These are phyloP conservation scores for Termitomyces sp. DNA, from an alignment of 768 basidiomycete species.

Conservation along the genomic window DNA sequence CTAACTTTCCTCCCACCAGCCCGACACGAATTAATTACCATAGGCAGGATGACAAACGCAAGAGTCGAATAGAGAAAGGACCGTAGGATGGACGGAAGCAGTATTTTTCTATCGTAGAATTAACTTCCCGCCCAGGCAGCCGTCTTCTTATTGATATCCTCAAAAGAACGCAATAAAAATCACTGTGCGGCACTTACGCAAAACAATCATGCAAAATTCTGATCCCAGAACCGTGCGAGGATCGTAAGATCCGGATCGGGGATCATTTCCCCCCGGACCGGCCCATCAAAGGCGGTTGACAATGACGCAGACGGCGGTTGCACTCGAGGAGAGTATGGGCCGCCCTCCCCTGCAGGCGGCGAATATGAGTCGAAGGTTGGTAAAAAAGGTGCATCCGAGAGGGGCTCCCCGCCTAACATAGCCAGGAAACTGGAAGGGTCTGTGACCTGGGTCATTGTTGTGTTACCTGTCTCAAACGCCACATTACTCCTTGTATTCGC, in stretches of 20 bases:
- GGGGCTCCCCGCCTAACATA: constrained; percentile 35
- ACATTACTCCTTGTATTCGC: background rate
- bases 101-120: background rate
- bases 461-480: background rate
- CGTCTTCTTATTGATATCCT: background rate
- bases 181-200: too few relatives aligned
- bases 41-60: background rate
- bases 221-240: constrained; percentile 15
- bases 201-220: constrained; percentile 4
- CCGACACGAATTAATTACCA: background rate
- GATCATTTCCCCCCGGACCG: background rate
- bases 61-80: too few relatives aligned
- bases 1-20: background rate
- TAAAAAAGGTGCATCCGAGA: constrained; percentile 34
- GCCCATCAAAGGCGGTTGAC: background rate
- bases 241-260: constrained; percentile 13
- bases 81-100: too few relatives aligned
- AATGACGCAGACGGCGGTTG: background rate
- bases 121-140: background rate
- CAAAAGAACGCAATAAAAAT: background rate
- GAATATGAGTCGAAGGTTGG: constrained; percentile 15
- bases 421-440: constrained; percentile 28
- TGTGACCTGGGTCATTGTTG: constrained; percentile 12
- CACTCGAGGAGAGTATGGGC: constrained; percentile 3
- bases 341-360: constrained; percentile 1